Base-by-base conservation (phyloP, 176 grass and related monocot species). In the Hyparrhenia diplandra region DNA sequence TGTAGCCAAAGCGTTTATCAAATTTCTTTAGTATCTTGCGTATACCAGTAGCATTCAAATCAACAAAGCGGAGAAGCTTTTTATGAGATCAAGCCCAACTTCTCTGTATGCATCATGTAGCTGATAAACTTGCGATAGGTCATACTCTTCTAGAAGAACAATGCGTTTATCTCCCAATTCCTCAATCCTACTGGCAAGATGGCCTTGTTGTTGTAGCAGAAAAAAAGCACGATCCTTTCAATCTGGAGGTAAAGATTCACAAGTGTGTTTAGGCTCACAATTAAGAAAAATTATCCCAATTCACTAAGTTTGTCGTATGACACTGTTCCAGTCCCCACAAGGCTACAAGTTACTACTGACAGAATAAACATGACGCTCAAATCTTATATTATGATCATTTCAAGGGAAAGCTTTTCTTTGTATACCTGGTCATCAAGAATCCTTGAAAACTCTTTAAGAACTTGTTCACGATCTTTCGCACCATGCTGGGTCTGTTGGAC, bases 1-100 rank as follows among this genome's bases (percentile, higher is more conserved):
- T 98, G 81, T 95, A 95, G 27, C 90, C 92, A 41, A 98, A 95
- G 10, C 92, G 84, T 74, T 99, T 93, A 90, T 99, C 96, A 72
- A 99, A 95, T 72, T 99, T 99, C 92, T 99, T 99, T 69, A 99
- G 88, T 66, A 99, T 95, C 83, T 99, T 99, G 65, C 92, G 76
- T 76, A 99, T 82, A 51, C 88, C 96, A 9, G 88, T 99, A 62
- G 96, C 96, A 77, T 99, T 99, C 42, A 99, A 41, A 47, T 99
- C 90, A 34, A 99, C 84, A 88, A 99, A 99, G 67, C 67, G 83
- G 39, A 95, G 90, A 86, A 99, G 90, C 85, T n/a, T n/a, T 91
- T 99, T 73, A 99, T 67, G 70, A 99, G 88, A 90, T 99, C 96
- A 20, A 74, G 75, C 23, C 92, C 96, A 60, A 95, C 85, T 64